Conservation (phyloP, 2,329 filamentous ascomycete species). For the Tolypocladium album region DNA sequence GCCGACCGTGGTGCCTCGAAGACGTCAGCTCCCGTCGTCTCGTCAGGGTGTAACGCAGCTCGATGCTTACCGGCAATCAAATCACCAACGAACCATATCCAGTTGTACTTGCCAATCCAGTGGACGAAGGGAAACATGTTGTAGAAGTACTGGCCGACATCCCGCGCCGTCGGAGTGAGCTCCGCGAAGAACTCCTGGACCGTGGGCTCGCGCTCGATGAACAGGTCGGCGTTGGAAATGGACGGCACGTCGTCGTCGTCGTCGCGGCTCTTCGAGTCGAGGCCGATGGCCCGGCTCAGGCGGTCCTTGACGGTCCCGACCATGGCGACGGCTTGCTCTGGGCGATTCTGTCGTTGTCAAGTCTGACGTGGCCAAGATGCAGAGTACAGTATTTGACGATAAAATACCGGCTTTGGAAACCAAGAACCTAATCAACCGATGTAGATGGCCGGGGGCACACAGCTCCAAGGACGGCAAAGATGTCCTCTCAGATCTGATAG, state of each 20-base stretch:
- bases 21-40: slow-evolving; percentile 7
- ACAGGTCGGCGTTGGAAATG: slow-evolving; percentile 25
- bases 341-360: not conserved
- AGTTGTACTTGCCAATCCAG: slow-evolving; percentile 41
- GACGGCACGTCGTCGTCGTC: slow-evolving; percentile 23
- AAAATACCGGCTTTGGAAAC: not conserved
- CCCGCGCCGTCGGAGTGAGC: slow-evolving; percentile 20
- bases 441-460: not conserved
- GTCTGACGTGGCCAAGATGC: not conserved
- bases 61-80: slow-evolving; percentile 20
- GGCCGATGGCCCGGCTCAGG: slow-evolving; percentile 19
- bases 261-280: slow-evolving; percentile 16
- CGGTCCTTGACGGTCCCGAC: slow-evolving; percentile 13
- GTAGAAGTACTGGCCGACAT: slow-evolving; percentile 22
- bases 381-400: not conserved
- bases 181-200: slow-evolving; percentile 29
- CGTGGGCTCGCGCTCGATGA: slow-evolving; percentile 30
- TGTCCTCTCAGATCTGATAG: not conserved
- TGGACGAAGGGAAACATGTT: slow-evolving; percentile 36
- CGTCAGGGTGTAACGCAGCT: not conserved
- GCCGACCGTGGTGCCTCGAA: slow-evolving; percentile 32
- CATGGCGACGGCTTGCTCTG: slow-evolving; percentile 2
- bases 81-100: slow-evolving; percentile 35
- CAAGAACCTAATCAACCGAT: not conserved
- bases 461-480: not conserved